Percentiles rank a stretch among this genome's conserved stretches.
Evolutionary conservation across 257 asterid genomes (phyloP).

Genomic region (Hygrophila difformis): DNA sequence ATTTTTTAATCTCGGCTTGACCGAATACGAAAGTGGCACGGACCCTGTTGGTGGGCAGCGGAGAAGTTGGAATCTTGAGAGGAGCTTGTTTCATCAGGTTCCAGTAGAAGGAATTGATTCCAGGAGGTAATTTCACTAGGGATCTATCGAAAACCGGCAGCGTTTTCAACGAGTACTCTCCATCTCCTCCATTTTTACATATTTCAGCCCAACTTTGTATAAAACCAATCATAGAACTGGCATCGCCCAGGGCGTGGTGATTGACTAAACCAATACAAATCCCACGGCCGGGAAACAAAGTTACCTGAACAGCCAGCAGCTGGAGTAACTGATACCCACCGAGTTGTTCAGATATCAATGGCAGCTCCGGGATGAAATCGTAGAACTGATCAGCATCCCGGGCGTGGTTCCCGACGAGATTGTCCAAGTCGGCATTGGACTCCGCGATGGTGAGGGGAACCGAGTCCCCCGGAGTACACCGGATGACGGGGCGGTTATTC

Average conservation of each 20-base stretch:
- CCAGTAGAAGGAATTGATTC: too few species aligned
- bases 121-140: too few species aligned
- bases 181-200: constrained; percentile 16
- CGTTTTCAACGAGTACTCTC: neutral
- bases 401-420: constrained; percentile 21
- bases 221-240: constrained; percentile 24
- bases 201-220: constrained; percentile 34
- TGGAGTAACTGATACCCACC: too few species aligned
- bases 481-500: constrained; percentile 21
- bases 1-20: constrained; percentile 21
- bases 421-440: constrained; percentile 18
- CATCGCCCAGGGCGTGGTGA: constrained; percentile 37
- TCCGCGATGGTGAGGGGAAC: constrained; percentile 23
- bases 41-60: constrained; percentile 22
- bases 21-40: constrained; percentile 30
- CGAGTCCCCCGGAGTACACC: constrained; percentile 29
- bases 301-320: constrained; percentile 34
- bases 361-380: constrained; percentile 29
- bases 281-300: constrained; percentile 32
- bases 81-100: too few species aligned
- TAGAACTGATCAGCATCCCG: constrained; percentile 30
- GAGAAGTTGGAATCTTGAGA: neutral
- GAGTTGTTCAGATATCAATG: too few species aligned
- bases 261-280: constrained; percentile 31
- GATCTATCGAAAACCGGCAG: constrained; percentile 21